Evolutionary conservation across 2,329 filamentous ascomycete species (phyloP).

Genomic region (Fusarium duplospermum): DNA sequence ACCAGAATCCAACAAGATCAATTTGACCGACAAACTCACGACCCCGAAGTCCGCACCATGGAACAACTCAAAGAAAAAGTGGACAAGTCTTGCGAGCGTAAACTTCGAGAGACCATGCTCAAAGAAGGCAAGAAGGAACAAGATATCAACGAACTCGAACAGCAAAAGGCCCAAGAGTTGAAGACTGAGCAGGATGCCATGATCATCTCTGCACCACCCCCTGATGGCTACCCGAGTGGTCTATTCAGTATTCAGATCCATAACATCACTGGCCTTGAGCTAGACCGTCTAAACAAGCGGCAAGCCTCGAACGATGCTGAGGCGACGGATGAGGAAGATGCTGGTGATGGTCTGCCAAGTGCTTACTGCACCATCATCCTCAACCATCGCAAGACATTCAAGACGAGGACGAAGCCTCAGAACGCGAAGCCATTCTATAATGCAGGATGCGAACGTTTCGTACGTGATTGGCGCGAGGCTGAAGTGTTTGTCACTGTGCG

Average conservation of each 20-base stretch:
- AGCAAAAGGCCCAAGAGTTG: slow-evolving; percentile 76
- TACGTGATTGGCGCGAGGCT: slow-evolving; percentile 74
- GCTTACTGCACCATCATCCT: slow-evolving; percentile 79
- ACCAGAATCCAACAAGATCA: slow-evolving; percentile 71
- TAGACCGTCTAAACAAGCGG: slow-evolving; percentile 69
- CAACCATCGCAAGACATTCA: slow-evolving; percentile 77
- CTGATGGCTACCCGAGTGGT: slow-evolving; percentile 70
- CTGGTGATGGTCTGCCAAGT: slow-evolving; percentile 74
- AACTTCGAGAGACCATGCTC: slow-evolving; percentile 71
- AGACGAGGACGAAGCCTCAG: slow-evolving; percentile 80
- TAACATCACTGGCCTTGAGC: slow-evolving; percentile 76
- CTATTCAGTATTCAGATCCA: slow-evolving; percentile 78
- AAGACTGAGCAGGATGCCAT: slow-evolving; percentile 71
- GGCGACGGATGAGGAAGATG: slow-evolving; percentile 67
- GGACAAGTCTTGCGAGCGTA: slow-evolving; percentile 64
- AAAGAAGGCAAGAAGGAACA: slow-evolving; percentile 59
- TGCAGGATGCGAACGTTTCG: slow-evolving; percentile 78
- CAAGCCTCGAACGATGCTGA: slow-evolving; percentile 59
- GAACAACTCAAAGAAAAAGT: slow-evolving; percentile 71
- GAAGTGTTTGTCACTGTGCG: slow-evolving; percentile 77
- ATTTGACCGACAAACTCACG: slow-evolving; percentile 69
- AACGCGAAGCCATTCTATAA: slow-evolving; percentile 85
- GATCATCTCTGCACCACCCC: slow-evolving; percentile 75
- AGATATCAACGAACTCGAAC: slow-evolving; percentile 71
- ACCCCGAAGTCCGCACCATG: slow-evolving; percentile 66